Conservation (phyloP, 805 yeast species). For the Scheffersomyces lignosus region DNA sequence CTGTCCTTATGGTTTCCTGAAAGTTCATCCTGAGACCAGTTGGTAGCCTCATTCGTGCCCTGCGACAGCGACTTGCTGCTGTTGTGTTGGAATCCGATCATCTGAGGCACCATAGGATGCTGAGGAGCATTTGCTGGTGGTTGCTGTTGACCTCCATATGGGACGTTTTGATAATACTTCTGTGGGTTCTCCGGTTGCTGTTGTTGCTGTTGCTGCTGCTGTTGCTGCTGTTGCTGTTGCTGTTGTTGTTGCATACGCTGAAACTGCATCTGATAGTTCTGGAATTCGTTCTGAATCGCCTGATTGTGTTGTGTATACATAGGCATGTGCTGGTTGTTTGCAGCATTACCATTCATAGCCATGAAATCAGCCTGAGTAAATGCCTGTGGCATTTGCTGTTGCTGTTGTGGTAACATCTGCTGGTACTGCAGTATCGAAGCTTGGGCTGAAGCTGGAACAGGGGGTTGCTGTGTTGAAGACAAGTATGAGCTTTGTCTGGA, state of each 20-base stretch:
- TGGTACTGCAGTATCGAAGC: constrained; percentile 65
- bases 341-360: constrained; percentile 1
- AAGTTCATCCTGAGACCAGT: constrained; percentile 44
- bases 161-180: constrained; percentile 11
- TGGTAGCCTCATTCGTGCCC: constrained; percentile 44
- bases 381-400: constrained; percentile 20
- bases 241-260: constrained; percentile 30
- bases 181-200: constrained; percentile 9
- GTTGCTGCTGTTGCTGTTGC: constrained; percentile 21
- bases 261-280: constrained; percentile 17
- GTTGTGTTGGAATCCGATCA: constrained; percentile 20
- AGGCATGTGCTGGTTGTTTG: background rate
- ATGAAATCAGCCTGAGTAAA: constrained; percentile 23
- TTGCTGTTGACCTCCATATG: constrained; percentile 7
- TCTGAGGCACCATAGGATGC: constrained; percentile 8
- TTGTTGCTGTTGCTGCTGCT: constrained; percentile 14
- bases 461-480: constrained; percentile 30
- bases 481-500: constrained; percentile 11
- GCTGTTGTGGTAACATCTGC: constrained; percentile 61
- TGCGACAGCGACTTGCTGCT: constrained; percentile 23
- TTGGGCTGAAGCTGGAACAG: background rate
- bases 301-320: constrained; percentile 15
- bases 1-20: constrained; percentile 28
- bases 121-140: constrained; percentile 3
- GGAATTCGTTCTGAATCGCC: constrained; percentile 21